Percentiles rank a stretch among this genome's conserved stretches.
These are phyloP conservation scores for Eryngium alpinum DNA, from an alignment of 140 eudicot species.

Conservation along the genomic window DNA sequence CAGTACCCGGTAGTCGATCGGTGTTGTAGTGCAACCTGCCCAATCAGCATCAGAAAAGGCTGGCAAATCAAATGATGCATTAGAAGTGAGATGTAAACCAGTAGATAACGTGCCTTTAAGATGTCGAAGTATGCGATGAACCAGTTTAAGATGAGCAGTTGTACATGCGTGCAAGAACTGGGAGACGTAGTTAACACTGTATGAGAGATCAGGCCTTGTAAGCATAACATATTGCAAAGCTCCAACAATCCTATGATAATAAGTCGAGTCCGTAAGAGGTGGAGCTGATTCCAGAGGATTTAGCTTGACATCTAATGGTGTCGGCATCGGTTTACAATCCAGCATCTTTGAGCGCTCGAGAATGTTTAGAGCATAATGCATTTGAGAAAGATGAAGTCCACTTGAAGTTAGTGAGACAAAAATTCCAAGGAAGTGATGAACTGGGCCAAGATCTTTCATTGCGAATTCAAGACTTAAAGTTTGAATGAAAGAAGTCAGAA, in stretches of 20 bases:
- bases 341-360: background rate
- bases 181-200: background rate
- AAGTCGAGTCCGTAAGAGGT: background rate
- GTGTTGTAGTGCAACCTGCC: background rate
- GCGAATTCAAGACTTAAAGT: background rate
- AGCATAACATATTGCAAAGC: background rate
- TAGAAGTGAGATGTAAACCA: background rate
- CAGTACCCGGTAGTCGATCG: background rate
- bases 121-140: background rate
- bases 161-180: slow-evolving; percentile 3
- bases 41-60: background rate
- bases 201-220: background rate
- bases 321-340: background rate
- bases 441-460: background rate
- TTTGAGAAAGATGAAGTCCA: background rate
- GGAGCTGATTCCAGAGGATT: background rate
- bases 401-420: background rate
- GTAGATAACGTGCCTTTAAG: background rate
- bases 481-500: background rate
- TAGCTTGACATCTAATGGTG: background rate
- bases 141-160: background rate
- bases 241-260: background rate
- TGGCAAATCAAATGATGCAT: no score
- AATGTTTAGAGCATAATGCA: slow-evolving; percentile 1
- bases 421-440: slow-evolving; percentile 6